phyloP scores from a whole-genome alignment of 352 stramenopile species.

The Pythium brassicae region DNA sequence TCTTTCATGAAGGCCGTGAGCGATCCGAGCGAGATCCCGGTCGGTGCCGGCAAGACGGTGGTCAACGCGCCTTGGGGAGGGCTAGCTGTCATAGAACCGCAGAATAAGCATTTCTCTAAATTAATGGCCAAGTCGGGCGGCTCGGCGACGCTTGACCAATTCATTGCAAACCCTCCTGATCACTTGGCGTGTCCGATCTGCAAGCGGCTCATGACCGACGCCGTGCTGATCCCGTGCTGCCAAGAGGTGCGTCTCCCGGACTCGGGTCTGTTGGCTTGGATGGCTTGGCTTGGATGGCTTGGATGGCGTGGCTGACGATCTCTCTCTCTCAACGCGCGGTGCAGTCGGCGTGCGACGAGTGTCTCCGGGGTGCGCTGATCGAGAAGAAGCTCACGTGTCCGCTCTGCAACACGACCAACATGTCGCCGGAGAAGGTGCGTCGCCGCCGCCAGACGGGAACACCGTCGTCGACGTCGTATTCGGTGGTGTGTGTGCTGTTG shows the following conservation, averaged over 20 bases:
- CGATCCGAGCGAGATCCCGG: constrained; percentile 79
- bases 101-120: constrained; percentile 92
- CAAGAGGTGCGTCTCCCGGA: constrained; percentile 65
- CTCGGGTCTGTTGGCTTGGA: constrained; percentile 1
- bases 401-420: constrained; percentile 72
- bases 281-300: neutral
- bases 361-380: constrained; percentile 71
- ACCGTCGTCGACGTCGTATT: neutral
- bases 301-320: neutral
- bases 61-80: constrained; percentile 82
- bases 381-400: constrained; percentile 79
- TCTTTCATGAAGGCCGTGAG: constrained; percentile 88
- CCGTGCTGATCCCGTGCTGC: constrained; percentile 84
- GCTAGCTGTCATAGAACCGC: constrained; percentile 87
- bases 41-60: constrained; percentile 81
- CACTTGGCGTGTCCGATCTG: constrained; percentile 87
- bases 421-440: constrained; percentile 74
- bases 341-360: constrained; percentile 81
- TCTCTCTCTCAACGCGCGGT: no score
- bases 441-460: no score
- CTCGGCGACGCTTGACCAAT: constrained; percentile 87
- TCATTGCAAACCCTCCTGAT: constrained; percentile 86
- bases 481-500: neutral
- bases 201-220: constrained; percentile 86
- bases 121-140: constrained; percentile 86